Percentiles rank a stretch among this genome's conserved stretches.
Evolutionary conservation across 106 monocot species (phyloP).

Genomic region (Dactylorhiza incarnata): DNA sequence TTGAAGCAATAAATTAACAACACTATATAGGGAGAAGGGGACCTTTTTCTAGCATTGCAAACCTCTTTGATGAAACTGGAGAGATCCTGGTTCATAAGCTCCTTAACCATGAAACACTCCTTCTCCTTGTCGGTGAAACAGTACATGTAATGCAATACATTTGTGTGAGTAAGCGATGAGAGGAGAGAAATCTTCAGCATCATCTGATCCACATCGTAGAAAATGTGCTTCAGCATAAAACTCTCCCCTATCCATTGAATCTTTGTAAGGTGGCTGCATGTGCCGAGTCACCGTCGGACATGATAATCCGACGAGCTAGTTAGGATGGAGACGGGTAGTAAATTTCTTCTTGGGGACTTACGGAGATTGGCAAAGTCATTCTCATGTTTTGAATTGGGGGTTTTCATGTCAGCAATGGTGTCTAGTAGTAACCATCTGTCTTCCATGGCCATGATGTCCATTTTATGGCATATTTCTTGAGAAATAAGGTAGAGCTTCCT

Average conservation of each 20-base stretch:
- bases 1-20: constrained; percentile 69
- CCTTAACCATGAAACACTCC: too few relatives aligned
- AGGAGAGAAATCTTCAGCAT: constrained; percentile 29
- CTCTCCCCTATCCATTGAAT: constrained; percentile 77
- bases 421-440: constrained; percentile 55
- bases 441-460: constrained; percentile 33
- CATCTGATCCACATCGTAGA: constrained; percentile 40
- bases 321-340: constrained; percentile 36
- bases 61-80: too few relatives aligned
- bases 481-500: constrained; percentile 42
- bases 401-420: constrained; percentile 22
- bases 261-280: constrained; percentile 37
- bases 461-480: constrained; percentile 22
- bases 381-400: constrained; percentile 30
- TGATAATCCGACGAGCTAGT: constrained; percentile 42
- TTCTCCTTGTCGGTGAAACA: too few relatives aligned
- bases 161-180: too few relatives aligned
- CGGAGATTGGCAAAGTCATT: constrained; percentile 36
- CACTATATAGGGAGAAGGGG: constrained; percentile 44
- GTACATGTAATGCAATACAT: too few relatives aligned
- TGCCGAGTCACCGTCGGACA: constrained; percentile 39
- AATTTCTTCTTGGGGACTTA: constrained; percentile 28
- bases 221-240: constrained; percentile 53
- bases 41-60: constrained; percentile 33
- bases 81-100: too few relatives aligned